Base-by-base conservation (phyloP, 768 basidiomycete species). In the Hemileccinum rubropunctum region DNA sequence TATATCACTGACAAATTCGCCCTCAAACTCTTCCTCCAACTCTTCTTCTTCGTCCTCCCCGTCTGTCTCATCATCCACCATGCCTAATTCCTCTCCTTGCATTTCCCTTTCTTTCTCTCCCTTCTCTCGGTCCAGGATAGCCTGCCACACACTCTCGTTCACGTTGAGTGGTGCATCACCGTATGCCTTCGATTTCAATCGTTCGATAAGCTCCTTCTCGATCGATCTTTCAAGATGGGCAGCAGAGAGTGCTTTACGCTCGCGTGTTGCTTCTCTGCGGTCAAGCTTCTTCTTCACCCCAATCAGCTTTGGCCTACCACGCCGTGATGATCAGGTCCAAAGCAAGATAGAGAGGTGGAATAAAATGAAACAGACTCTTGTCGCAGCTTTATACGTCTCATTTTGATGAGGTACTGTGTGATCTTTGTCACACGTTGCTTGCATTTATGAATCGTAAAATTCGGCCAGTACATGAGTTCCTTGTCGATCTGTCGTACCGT, bases 351-450 rank as follows among this genome's bases (percentile, higher is more conserved):
- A 4, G 12, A 37, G 23, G 18, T 11, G 10, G 48, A 30, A 30
- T 30, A 18, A 3, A 11, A 35, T 23, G 34, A 36, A 21, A 73
- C 88, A 59, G 48, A 95, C 94, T 91, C 86, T 71, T 91, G 82
- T 15, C 87, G 83, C 49, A 95, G 76, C 58, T 89, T 89, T 53
- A 95, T 71, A 37, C 90, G 84, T 51, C 95, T 81, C 95, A 98
- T 97, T 76, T 97, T 95, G 69, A 98, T 98, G 56, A 99, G 82
- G 65, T 98, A 98, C 67, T 99, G 97, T 0, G 95, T 98, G 60
- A 99, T 98, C 75, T 98, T 99, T 11, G 97, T 99, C 27, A 98
- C 79, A 39, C 97, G 84, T 72, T 99, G 97, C 77, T 99, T 99
- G 81, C 97, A 98, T 73, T 98, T 98, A 76, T 98, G 97, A 47